Evolutionary conservation across 129 eudicot genomes (phyloP).

Genomic region (Arctium lappa): DNA sequence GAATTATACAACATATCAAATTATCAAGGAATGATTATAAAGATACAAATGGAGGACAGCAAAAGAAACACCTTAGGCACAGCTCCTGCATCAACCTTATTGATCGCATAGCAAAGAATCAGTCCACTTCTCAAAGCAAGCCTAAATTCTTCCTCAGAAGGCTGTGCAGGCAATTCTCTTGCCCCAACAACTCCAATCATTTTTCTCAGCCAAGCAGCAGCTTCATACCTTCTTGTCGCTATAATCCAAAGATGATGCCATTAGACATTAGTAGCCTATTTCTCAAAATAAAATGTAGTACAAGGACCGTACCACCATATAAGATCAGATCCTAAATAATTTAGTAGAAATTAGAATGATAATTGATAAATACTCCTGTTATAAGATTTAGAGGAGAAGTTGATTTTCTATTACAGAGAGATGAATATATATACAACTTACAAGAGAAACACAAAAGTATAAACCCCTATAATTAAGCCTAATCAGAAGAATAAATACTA

Average conservation of each 20-base stretch:
- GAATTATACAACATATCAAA: neutral
- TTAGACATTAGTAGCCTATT: neutral
- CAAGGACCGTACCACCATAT: neutral
- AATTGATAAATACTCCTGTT: neutral
- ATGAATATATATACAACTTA: too few species aligned
- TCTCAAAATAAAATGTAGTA: neutral
- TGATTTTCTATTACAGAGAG: too few species aligned
- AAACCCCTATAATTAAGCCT: too few species aligned
- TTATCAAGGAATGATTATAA: neutral
- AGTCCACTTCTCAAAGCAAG: slow-evolving; percentile 88
- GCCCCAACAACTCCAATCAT: slow-evolving; percentile 88
- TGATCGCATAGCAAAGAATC: slow-evolving; percentile 73
- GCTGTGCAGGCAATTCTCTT: slow-evolving; percentile 90
- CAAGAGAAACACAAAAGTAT: too few species aligned
- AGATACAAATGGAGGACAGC: neutral
- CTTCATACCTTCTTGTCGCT: slow-evolving; percentile 92
- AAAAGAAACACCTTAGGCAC: slow-evolving; percentile 59
- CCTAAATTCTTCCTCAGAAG: slow-evolving; percentile 96
- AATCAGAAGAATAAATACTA: too few species aligned
- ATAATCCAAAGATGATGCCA: neutral
- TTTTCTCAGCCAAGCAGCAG: slow-evolving; percentile 84
- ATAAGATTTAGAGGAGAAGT: too few species aligned
- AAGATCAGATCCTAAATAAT: slow-evolving; percentile 1
- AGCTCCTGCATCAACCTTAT: slow-evolving; percentile 88
- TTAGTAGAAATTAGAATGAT: neutral